These are phyloP conservation scores for Melanomma pulvis-pyrius DNA, from an alignment of 495 filamentous ascomycete genomes.

Conservation along the genomic window DNA sequence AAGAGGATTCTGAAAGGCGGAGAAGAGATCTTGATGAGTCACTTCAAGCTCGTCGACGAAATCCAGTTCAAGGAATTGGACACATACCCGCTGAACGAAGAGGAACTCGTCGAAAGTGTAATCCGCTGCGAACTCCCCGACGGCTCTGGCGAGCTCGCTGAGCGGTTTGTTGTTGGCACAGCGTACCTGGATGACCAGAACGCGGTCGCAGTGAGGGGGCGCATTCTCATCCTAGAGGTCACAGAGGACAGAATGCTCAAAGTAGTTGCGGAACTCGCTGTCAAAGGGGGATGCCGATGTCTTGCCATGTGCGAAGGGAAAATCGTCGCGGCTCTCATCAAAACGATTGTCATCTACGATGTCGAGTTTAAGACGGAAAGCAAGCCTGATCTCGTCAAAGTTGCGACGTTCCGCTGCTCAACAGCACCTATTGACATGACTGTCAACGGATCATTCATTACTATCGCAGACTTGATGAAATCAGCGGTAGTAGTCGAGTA, in stretches of 20 bases:
- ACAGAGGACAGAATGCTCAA: constrained; percentile 72
- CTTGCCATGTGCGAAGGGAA: constrained; percentile 73
- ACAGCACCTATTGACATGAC: constrained; percentile 86
- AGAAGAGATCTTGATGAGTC: constrained; percentile 60
- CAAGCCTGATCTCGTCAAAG: constrained; percentile 57
- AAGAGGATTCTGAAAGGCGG: constrained; percentile 61
- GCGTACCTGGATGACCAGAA: constrained; percentile 68
- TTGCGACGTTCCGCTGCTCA: constrained; percentile 75
- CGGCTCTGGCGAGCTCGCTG: constrained; percentile 61
- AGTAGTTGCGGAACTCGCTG: constrained; percentile 60
- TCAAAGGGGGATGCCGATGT: constrained; percentile 78
- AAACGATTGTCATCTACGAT: constrained; percentile 63
- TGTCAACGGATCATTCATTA: constrained; percentile 68
- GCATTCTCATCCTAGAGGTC: constrained; percentile 83
- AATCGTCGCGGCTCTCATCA: constrained; percentile 82
- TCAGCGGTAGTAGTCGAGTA: constrained; percentile 77
- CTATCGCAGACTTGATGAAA: constrained; percentile 93
- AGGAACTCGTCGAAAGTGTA: constrained; percentile 84
- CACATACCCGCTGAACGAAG: constrained; percentile 51
- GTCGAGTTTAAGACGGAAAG: constrained; percentile 43
- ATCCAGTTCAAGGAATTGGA: constrained; percentile 47
- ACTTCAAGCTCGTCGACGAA: constrained; percentile 60
- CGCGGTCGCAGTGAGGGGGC: constrained; percentile 61
- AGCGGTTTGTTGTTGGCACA: constrained; percentile 89
- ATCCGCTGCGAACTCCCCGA: constrained; percentile 75